Base-by-base conservation (phyloP, 75 land plant genomes). In the Pinus tabuliformis region DNA sequence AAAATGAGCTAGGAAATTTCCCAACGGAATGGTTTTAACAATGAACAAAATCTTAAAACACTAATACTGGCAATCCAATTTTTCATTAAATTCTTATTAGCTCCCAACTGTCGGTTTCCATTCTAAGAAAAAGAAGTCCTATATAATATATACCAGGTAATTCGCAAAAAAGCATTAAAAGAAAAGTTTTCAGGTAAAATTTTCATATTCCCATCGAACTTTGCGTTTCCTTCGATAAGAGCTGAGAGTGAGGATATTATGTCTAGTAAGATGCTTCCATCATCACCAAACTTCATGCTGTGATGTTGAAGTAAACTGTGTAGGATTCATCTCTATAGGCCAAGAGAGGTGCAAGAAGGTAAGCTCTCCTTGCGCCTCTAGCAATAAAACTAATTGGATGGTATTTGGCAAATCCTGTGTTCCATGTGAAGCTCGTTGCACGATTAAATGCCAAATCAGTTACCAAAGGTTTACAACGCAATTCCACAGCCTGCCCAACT, bases 311-410 rank as follows among this genome's bases (percentile, higher is more conserved):
- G 79, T 91, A 95, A n/a, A 85, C 91, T 14, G 90, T 93, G 56
- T 95, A 93, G 16, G 78, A 86, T 75, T 95, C 98, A 89, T 95
- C 98, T 64, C 78, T 88, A 74, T 84, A 75, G 75, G 84, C 78
- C 75, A 64, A 59, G 28, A 95, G 80, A 56, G 98, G 98, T 36
- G 77, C 77, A 56, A 95, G 75, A 56, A 95, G 74, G 76, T 83
- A 95, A 64, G 79, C 83, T 78, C 88, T 80, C 36, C 59, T 76
- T 18, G 28, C 75, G 5, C 96, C 96, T 72, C 82, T 86, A 0
- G 96, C 94, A 28, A 84, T 70, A 75, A 95, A 95, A 76, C 98
- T 95, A 16, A 95, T 76, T 20, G 96, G 93, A 83, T 95, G 80
- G 57, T 91, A 95, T 59, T 87, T 36, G 21, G 92, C 90, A 11